These are phyloP conservation scores for Neurospora sp. DNA, from an alignment of 495 filamentous ascomycete genomes.

Conservation along the genomic window DNA sequence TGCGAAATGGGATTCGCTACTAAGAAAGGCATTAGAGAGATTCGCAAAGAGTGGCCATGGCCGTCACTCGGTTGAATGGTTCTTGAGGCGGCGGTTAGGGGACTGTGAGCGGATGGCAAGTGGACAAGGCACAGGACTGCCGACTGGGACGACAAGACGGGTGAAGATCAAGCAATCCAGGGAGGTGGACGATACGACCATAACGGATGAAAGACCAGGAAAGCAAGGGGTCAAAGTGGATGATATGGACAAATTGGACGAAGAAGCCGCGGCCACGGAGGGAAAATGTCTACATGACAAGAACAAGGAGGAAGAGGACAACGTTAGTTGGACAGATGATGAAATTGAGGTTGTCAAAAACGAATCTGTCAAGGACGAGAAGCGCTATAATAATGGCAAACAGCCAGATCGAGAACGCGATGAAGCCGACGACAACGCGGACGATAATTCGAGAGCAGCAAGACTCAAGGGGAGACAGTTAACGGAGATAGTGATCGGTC, in stretches of 20 bases:
- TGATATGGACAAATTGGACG: background rate
- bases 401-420: background rate
- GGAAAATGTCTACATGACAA: background rate
- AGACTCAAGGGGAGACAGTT: background rate
- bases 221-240: background rate
- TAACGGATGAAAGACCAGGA: background rate
- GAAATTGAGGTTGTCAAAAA: background rate
- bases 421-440: background rate
- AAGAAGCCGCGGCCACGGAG: background rate
- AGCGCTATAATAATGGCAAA: background rate
- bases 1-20: background rate
- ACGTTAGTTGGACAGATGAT: background rate
- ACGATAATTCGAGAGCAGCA: background rate
- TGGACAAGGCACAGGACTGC: background rate
- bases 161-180: background rate
- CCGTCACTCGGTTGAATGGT: slow-evolving; percentile 13
- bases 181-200: background rate
- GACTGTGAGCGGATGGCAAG: slow-evolving; percentile 13
- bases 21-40: background rate
- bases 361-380: background rate
- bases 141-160: background rate
- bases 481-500: background rate
- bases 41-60: slow-evolving; percentile 8
- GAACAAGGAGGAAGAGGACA: background rate
- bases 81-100: slow-evolving; percentile 20